phyloP scores from a whole-genome alignment of 192 early-diverging fungal genomes.

The Lunasporangiospora selenospora region DNA sequence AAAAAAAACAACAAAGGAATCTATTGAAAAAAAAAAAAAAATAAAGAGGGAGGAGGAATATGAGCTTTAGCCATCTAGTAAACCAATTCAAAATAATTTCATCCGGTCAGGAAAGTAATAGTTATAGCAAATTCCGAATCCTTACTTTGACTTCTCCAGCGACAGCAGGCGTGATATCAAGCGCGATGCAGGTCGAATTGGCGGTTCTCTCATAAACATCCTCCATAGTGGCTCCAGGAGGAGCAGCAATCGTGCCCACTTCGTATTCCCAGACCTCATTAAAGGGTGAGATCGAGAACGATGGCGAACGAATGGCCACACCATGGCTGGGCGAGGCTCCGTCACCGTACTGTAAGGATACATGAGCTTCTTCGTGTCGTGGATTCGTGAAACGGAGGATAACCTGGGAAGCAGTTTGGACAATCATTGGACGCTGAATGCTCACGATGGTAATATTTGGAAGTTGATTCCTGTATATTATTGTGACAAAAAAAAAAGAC shows the following conservation, averaged over 20 bases:
- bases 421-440: conserved; percentile 47
- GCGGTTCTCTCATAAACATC: conserved; percentile 68
- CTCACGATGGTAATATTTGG: conserved; percentile 77
- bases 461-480: conserved; percentile 66
- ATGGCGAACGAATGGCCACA: conserved; percentile 65
- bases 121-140: not conserved
- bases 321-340: conserved; percentile 32
- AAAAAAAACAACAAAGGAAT: too few relatives aligned
- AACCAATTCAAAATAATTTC: too few relatives aligned
- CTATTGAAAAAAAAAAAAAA: too few relatives aligned
- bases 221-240: conserved; percentile 33
- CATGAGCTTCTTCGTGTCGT: conserved; percentile 70
- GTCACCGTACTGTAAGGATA: conserved; percentile 58
- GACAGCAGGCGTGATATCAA: conserved; percentile 64
- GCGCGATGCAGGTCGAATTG: conserved; percentile 64
- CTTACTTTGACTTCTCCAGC: conserved; percentile 60
- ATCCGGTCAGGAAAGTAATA: too few relatives aligned
- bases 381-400: conserved; percentile 85
- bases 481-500: not conserved
- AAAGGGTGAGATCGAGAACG: conserved; percentile 74
- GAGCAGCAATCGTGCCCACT: conserved; percentile 32
- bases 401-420: conserved; percentile 52
- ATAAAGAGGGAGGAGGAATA: too few relatives aligned
- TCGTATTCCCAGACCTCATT: conserved; percentile 87
- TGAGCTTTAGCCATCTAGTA: too few relatives aligned